These are phyloP conservation scores for Fusarium keratoplasticum DNA, from an alignment of 2,329 filamentous ascomycete species.

Conservation along the genomic window DNA sequence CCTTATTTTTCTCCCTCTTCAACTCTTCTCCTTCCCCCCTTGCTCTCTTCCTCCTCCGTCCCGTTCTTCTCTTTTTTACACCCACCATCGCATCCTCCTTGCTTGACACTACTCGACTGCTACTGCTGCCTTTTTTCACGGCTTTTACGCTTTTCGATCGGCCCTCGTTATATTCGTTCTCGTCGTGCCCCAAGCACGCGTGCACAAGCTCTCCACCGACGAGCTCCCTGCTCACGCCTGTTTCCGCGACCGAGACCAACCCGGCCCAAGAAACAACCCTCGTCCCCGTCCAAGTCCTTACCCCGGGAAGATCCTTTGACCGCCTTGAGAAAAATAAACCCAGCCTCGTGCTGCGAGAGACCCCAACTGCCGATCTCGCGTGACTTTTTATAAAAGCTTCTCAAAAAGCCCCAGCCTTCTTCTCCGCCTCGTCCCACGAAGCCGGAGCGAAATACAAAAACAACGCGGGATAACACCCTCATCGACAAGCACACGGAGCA, in stretches of 20 bases:
- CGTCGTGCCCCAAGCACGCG: background rate
- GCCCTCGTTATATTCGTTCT: constrained; percentile 1
- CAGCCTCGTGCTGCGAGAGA: constrained; percentile 36
- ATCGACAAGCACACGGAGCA: constrained; percentile 7
- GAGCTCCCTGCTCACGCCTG: constrained; percentile 2
- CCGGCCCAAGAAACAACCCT: constrained; percentile 29
- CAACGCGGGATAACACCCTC: background rate
- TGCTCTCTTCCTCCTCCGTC: background rate
- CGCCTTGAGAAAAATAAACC: constrained; percentile 29
- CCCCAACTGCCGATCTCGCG: constrained; percentile 35
- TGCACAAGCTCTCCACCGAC: background rate
- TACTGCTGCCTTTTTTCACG: background rate
- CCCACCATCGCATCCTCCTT: constrained; percentile 5
- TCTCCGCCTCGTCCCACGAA: constrained; percentile 3
- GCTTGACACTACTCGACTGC: constrained; percentile 5
- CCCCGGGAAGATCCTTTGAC: constrained; percentile 45
- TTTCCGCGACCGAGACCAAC: constrained; percentile 7
- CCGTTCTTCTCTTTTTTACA: constrained; percentile 14
- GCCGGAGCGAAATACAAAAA: constrained; percentile 2
- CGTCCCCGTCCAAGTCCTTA: constrained; percentile 34
- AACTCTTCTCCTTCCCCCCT: background rate
- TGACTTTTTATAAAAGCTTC: constrained; percentile 33
- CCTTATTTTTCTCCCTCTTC: constrained; percentile 20
- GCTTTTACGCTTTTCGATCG: constrained; percentile 19
- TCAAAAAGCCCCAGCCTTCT: background rate